phyloP scores from a whole-genome alignment of 805 yeast genomes.

The Saccharomycopsis fermentans region DNA sequence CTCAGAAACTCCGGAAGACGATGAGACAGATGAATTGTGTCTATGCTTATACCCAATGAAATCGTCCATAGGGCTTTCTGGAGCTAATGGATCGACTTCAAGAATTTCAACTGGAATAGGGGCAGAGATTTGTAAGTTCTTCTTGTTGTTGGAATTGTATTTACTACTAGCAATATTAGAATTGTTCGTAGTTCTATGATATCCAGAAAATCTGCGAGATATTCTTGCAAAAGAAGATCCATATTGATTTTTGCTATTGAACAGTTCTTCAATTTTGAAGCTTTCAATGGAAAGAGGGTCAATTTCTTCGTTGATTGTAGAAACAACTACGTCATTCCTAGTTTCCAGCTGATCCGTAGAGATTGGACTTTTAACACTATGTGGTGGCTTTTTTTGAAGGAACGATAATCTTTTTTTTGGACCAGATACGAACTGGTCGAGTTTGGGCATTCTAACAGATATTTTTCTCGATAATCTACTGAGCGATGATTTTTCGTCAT shows the following conservation, averaged over 20 bases:
- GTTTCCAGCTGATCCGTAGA: not conserved
- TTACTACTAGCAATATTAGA: not conserved
- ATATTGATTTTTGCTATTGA: not conserved
- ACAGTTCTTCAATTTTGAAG: not conserved
- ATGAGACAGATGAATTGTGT: not conserved
- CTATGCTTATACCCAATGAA: not conserved
- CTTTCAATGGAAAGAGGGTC: not conserved
- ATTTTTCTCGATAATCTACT: not conserved
- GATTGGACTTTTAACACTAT: not conserved
- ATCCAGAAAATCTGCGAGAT: not conserved
- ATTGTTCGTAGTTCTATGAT: not conserved
- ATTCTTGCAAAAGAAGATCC: not conserved
- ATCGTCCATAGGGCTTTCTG: not conserved
- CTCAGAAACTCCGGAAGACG: not conserved
- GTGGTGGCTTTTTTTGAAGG: not conserved
- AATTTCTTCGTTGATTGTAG: not conserved
- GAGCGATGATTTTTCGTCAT: not conserved
- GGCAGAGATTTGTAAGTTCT: not conserved
- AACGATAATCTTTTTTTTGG: not conserved
- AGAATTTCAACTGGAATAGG: not conserved
- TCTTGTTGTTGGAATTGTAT: not conserved
- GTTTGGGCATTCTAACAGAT: not conserved
- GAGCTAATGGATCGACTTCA: not conserved
- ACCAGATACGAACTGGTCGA: not conserved
- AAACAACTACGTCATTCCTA: not conserved